Evolutionary conservation across 1,139 yeast species (phyloP), one percentile per base, ranked within the genome.

Genomic region (Candida tropicalis): DNA sequence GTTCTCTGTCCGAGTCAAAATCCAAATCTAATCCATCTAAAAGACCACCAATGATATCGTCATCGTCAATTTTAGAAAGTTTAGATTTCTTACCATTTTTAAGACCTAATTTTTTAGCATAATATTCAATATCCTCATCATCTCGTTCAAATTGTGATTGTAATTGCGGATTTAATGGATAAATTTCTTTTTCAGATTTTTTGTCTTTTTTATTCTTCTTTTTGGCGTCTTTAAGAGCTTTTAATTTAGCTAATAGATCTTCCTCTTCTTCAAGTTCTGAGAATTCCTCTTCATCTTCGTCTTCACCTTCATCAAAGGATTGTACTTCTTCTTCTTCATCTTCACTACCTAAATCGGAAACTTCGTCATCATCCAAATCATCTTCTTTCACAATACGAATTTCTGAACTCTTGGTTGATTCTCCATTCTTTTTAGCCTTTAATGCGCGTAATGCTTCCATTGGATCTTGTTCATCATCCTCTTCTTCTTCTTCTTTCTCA

Each of bases 21-120:
- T 80, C 78, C 49, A 83, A 75, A 54, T 87, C 95, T 32, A 88
- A 65, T 3, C 95, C 97, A 41, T 89, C 95, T 9, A 87, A 65
- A 17, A 87, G 62, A 4, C 87, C 91, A 39, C 85, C 95, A 40
- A 86, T 69, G 2, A 81, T 77, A 59, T 87, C 95, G 50, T 81
- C 83, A 24, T 81, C 88, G 28, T 75, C 83, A 2, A 59, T 57
- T 33, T 79, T 77, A 24, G 73, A 60, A 42, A 81, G 66, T 42
- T 65, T 69, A 5, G 68, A 49, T 10, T 63, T 63, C 44, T 68
- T 74, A 3, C 78, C 79, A 15, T 75, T 68, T 55, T 84, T 87
- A 52, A 86, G 60, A 1, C 96, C 96, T 15, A 91, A 71, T 54
- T 86, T 84, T 50, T 85, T 86, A 4, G 97, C 93, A 59, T 89